Conservation (phyloP, 1,284 basidiomycete species). For the Exobasidium rhododendri region DNA sequence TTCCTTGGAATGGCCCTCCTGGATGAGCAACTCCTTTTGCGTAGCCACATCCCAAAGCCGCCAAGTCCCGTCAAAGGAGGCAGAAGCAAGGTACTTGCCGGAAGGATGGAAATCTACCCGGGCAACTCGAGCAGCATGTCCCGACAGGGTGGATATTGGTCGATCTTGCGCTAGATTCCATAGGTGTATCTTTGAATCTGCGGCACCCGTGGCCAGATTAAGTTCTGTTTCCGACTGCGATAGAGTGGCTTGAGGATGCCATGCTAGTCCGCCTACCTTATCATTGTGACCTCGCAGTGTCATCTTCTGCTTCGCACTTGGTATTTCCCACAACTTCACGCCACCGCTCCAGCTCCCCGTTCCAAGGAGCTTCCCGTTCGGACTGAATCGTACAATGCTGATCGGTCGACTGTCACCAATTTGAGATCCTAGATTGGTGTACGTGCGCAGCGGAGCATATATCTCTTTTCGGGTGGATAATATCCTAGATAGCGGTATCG, state of each 20-base stretch:
- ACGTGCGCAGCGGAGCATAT: slow-evolving; percentile 81
- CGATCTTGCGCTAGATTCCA: slow-evolving; percentile 84
- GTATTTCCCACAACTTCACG: slow-evolving; percentile 91
- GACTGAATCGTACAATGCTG: slow-evolving; percentile 89
- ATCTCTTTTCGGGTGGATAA: slow-evolving; percentile 86
- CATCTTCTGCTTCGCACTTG: slow-evolving; percentile 58
- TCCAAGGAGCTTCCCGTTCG: slow-evolving; percentile 79
- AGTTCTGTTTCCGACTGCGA: slow-evolving; percentile 67
- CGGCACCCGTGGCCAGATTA: slow-evolving; percentile 87
- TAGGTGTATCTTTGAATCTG: slow-evolving; percentile 76
- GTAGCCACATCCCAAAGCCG: slow-evolving; percentile 87
- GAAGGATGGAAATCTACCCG: slow-evolving; percentile 94
- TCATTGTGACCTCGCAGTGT: slow-evolving; percentile 65
- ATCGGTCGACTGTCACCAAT: slow-evolving; percentile 94
- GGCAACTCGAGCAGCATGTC: slow-evolving; percentile 85
- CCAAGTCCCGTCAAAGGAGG: slow-evolving; percentile 98
- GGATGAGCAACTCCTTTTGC: slow-evolving; percentile 75
- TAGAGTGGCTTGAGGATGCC: slow-evolving; percentile 93
- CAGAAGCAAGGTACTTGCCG: slow-evolving; percentile 85
- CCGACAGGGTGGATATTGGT: slow-evolving; percentile 76
- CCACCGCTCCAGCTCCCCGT: slow-evolving; percentile 95
- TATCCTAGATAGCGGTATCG: slow-evolving; percentile 80
- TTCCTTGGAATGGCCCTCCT: slow-evolving; percentile 96
- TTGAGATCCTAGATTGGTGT: slow-evolving; percentile 89
- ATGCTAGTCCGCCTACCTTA: slow-evolving; percentile 88